These are phyloP conservation scores for Agarophyton chilense DNA, from an alignment of 23 red algal species.

Conservation along the genomic window DNA sequence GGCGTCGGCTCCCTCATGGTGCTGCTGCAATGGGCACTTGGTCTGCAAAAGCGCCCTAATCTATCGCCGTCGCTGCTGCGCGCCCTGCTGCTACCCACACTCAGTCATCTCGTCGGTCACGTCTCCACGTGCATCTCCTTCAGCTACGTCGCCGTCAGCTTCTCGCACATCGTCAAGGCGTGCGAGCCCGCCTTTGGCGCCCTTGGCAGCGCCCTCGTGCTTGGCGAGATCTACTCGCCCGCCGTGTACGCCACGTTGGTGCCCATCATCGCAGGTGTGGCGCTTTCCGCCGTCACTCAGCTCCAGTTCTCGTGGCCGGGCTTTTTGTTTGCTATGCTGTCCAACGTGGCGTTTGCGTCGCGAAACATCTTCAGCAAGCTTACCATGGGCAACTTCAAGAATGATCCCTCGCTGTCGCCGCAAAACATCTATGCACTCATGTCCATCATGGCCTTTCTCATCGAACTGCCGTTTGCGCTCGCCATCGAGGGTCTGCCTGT, in stretches of 20 bases:
- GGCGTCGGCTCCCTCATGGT: conserved; percentile 80
- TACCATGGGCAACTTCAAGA: conserved; percentile 91
- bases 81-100: conserved; percentile 77
- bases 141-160: conserved; percentile 91
- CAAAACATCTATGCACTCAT: conserved; percentile 88
- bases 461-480: conserved; percentile 86
- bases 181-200: conserved; percentile 87
- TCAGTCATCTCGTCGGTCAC: conserved; percentile 88
- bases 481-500: conserved; percentile 69
- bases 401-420: conserved; percentile 66
- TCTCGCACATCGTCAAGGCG: conserved; percentile 98
- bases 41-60: conserved; percentile 60
- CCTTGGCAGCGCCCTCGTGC: conserved; percentile 77
- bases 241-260: conserved; percentile 82
- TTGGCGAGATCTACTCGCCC: conserved; percentile 77
- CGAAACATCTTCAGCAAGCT: conserved; percentile 93
- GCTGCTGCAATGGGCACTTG: conserved; percentile 64
- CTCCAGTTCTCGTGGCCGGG: conserved; percentile 89
- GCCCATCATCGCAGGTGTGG: conserved; percentile 87
- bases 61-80: conserved; percentile 75
- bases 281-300: conserved; percentile 87
- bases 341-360: conserved; percentile 90
- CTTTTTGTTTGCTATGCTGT: conserved; percentile 93
- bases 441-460: conserved; percentile 70
- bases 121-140: conserved; percentile 89